Conservation (phyloP, 106 monocot genomes). For the Agapanthus africanus region DNA sequence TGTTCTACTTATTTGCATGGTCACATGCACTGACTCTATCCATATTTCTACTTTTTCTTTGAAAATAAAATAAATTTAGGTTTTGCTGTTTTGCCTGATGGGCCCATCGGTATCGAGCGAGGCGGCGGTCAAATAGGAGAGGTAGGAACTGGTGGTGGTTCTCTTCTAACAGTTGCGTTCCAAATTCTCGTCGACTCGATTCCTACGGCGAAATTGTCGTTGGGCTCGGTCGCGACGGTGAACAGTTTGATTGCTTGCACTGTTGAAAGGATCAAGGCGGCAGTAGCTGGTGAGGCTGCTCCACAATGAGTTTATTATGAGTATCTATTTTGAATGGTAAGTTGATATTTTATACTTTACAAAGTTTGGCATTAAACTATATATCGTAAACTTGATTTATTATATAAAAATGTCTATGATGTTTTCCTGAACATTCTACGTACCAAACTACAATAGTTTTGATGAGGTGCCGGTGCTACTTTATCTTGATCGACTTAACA, state of each 20-base stretch:
- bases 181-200: slow-evolving; percentile 91
- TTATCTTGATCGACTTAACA: too few relatives aligned
- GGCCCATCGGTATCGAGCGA: slow-evolving; percentile 7
- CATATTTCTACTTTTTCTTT: too few relatives aligned
- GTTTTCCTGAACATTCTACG: neutral
- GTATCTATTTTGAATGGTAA: slow-evolving; percentile 14
- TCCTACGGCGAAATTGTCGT: slow-evolving; percentile 83
- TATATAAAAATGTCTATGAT: too few relatives aligned
- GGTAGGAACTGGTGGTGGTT: slow-evolving; percentile 28
- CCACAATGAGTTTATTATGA: too few relatives aligned
- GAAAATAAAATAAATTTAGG: too few relatives aligned
- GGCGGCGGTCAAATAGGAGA: slow-evolving; percentile 6
- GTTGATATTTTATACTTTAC: neutral
- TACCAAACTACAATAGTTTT: neutral
- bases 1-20: too few relatives aligned
- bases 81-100: slow-evolving; percentile 90
- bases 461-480: too few relatives aligned
- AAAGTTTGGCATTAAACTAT: too few relatives aligned
- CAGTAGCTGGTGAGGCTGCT: slow-evolving; percentile 47
- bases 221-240: slow-evolving; percentile 84
- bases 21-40: too few relatives aligned
- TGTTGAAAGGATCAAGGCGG: slow-evolving; percentile 82
- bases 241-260: slow-evolving; percentile 96
- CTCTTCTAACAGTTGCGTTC: slow-evolving; percentile 87
- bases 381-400: too few relatives aligned